phyloP scores from a whole-genome alignment of 2,329 filamentous ascomycete species.

The Phialophora expanda region DNA sequence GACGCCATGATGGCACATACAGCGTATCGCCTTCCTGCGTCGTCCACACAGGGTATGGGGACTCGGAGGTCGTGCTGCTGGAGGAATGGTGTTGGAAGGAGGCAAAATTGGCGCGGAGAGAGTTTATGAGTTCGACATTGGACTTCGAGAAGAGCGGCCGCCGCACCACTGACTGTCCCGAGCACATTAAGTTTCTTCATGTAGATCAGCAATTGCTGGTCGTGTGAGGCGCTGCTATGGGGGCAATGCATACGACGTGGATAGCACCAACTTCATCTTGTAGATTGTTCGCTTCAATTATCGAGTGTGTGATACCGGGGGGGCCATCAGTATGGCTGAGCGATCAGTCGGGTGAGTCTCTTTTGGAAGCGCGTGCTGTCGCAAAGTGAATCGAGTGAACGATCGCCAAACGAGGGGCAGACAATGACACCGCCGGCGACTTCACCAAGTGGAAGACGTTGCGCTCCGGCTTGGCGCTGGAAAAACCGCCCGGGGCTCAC shows the following conservation, averaged over 20 bases:
- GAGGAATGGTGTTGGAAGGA: slow-evolving; percentile 63
- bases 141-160: slow-evolving; percentile 79
- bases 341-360: neutral
- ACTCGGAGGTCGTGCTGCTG: slow-evolving; percentile 33
- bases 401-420: neutral
- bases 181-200: slow-evolving; percentile 79
- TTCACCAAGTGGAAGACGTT: neutral
- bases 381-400: neutral
- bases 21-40: slow-evolving; percentile 64
- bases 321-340: neutral
- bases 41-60: slow-evolving; percentile 65
- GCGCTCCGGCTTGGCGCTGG: neutral
- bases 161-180: slow-evolving; percentile 80
- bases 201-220: neutral
- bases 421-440: neutral
- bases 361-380: neutral
- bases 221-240: neutral
- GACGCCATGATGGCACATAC: slow-evolving; percentile 79
- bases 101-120: slow-evolving; percentile 81
- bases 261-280: slow-evolving; percentile 72
- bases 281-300: neutral
- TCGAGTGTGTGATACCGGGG: neutral
- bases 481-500: too few species aligned
- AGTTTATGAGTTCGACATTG: slow-evolving; percentile 89
- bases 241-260: slow-evolving; percentile 71